Conservation (phyloP, 2,329 filamentous ascomycete genomes). For the Neonectria sp. region DNA sequence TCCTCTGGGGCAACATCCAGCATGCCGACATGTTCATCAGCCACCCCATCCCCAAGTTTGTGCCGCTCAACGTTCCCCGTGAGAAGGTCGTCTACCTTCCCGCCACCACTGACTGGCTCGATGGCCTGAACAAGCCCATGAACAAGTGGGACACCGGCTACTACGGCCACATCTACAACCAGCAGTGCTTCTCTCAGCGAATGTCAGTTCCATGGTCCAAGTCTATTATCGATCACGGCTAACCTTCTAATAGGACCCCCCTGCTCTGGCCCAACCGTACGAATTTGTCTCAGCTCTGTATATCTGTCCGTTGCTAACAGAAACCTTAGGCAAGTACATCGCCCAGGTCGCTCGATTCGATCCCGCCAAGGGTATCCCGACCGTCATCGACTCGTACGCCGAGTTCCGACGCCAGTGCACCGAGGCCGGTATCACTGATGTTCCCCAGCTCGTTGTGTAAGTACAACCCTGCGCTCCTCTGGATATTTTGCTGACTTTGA, state of each 20-base stretch:
- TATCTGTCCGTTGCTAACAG: constrained; percentile 13
- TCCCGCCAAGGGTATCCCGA: constrained; percentile 85
- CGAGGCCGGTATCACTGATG: constrained; percentile 63
- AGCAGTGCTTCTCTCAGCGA: constrained; percentile 70
- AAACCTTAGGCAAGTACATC: constrained; percentile 75
- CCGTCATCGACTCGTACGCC: constrained; percentile 82
- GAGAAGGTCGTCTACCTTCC: constrained; percentile 82
- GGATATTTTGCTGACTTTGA: constrained; percentile 17
- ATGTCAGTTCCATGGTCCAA: constrained; percentile 57
- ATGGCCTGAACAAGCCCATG: constrained; percentile 84
- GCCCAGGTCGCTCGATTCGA: constrained; percentile 88
- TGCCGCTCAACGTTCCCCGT: constrained; percentile 76
- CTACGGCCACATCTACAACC: constrained; percentile 82
- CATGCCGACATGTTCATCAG: constrained; percentile 85
- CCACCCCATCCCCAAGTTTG: constrained; percentile 83
- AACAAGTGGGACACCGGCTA: constrained; percentile 79
- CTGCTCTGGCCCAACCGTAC: constrained; percentile 69
- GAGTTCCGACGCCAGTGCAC: constrained; percentile 77
- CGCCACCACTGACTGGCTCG: constrained; percentile 87
- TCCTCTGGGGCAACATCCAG: constrained; percentile 80
- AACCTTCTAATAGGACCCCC: constrained; percentile 54
- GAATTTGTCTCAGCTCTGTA: constrained; percentile 15
- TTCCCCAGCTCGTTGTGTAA: constrained; percentile 80
- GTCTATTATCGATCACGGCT: constrained; percentile 7
- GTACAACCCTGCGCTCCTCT: constrained; percentile 29